Percentiles rank a stretch among this genome's conserved stretches.
Conservation (phyloP, 257 asterid species). For the Solanum gracilifrons region DNA sequence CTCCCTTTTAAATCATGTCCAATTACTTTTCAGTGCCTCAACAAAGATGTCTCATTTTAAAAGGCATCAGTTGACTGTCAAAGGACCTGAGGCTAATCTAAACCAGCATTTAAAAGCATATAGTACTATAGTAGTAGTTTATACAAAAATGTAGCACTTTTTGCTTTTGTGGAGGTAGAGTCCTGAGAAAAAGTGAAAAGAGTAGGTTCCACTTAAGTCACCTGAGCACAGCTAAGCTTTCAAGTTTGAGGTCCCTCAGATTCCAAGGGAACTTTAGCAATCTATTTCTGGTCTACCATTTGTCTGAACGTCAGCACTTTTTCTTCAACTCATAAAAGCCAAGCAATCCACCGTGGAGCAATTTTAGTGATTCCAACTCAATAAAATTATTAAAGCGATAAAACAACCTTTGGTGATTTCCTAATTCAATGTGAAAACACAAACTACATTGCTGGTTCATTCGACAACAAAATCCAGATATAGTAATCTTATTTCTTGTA, state of each 20-base stretch:
- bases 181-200: neutral
- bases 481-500: neutral
- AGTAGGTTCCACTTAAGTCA: neutral
- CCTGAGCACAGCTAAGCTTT: neutral
- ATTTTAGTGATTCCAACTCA: neutral
- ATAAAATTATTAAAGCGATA: neutral
- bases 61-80: neutral
- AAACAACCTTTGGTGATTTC: neutral
- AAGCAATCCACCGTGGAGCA: neutral
- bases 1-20: neutral
- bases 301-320: neutral
- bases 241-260: neutral
- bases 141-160: neutral
- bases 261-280: neutral
- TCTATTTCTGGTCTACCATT: conserved; percentile 2
- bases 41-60: neutral
- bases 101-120: neutral
- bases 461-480: neutral
- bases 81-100: neutral
- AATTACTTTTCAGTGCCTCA: neutral
- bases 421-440: neutral
- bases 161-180: neutral
- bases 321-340: neutral
- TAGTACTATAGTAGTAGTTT: neutral
- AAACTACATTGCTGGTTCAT: neutral